Evolutionary conservation across 306 rosid species (phyloP).

Genomic region (Dalbergia cultrata): DNA sequence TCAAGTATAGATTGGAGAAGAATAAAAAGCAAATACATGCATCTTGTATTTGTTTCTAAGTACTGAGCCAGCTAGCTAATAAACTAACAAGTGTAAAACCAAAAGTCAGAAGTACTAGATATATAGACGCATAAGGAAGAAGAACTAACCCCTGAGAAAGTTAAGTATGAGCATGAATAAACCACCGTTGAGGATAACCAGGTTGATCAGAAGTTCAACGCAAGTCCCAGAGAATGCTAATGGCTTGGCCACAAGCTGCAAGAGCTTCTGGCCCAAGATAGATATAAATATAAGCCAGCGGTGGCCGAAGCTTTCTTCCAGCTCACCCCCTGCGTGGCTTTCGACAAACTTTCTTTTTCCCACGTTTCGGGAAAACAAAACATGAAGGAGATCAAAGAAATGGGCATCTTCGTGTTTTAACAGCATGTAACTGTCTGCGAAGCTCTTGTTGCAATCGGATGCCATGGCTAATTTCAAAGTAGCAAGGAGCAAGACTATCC

Average conservation of each 20-base stretch:
- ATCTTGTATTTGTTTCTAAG: too few relatives aligned
- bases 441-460: constrained; percentile 38
- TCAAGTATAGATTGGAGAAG: too few relatives aligned
- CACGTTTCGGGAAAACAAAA: constrained; percentile 47
- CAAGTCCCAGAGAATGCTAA: constrained; percentile 39
- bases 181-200: constrained; percentile 46
- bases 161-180: constrained; percentile 37
- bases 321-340: not conserved
- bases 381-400: constrained; percentile 49
- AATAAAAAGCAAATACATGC: too few relatives aligned
- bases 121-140: not conserved
- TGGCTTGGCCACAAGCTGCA: constrained; percentile 44
- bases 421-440: constrained; percentile 52
- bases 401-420: constrained; percentile 54
- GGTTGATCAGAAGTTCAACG: constrained; percentile 48
- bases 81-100: not conserved
- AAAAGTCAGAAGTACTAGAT: not conserved
- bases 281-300: constrained; percentile 63
- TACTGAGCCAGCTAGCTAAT: not conserved
- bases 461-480: not conserved
- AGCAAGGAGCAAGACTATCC: too few relatives aligned
- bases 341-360: constrained; percentile 52
- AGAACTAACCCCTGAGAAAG: constrained; percentile 49
- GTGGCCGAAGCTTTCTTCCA: constrained; percentile 36
- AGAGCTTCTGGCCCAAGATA: constrained; percentile 52